A percentile compares a stretch with the other conserved stretches of the same genome.
Evolutionary conservation across 2,329 filamentous ascomycete species (phyloP).

Genomic region (Cercospora zeina): DNA sequence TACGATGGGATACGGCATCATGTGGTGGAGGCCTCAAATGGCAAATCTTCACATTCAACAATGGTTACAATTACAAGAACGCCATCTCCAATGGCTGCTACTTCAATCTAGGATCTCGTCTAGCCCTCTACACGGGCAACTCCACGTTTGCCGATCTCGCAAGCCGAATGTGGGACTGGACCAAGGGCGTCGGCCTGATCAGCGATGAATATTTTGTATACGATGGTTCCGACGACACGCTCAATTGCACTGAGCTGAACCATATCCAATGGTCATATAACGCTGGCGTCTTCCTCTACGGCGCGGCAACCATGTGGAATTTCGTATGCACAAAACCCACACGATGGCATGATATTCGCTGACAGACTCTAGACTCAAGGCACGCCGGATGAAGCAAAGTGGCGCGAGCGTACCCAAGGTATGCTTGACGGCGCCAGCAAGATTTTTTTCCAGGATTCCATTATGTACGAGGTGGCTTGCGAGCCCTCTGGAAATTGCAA

Average conservation of each 20-base stretch:
- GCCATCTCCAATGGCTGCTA: conserved; percentile 56
- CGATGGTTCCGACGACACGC: conserved; percentile 48
- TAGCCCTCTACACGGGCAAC: conserved; percentile 46
- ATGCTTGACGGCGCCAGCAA: conserved; percentile 35
- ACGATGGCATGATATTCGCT: conserved; percentile 1
- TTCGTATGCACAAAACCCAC: conserved; percentile 38
- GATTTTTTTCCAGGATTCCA: conserved; percentile 44
- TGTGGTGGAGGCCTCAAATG: conserved; percentile 42
- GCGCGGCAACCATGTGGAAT: conserved; percentile 52
- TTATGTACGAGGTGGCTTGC: conserved; percentile 52
- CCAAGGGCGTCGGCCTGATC: conserved; percentile 57
- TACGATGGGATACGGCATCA: conserved; percentile 42
- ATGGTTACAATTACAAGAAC: conserved; percentile 52
- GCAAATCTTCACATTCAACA: conserved; percentile 51
- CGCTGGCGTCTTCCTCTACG: conserved; percentile 48
- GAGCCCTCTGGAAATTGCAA: conserved; percentile 47
- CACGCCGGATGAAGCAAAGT: conserved; percentile 24
- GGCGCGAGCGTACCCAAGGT: conserved; percentile 31
- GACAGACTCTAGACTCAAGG: conserved; percentile 29
- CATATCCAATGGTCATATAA: conserved; percentile 53
- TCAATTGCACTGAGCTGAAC: conserved; percentile 49
- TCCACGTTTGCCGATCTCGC: conserved; percentile 66
- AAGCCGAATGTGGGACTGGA: conserved; percentile 43
- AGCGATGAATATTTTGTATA: conserved; percentile 45
- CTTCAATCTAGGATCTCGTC: conserved; percentile 52